Conservation (phyloP, 73 alveolate genomes). For the Paramecium sonneborni region DNA sequence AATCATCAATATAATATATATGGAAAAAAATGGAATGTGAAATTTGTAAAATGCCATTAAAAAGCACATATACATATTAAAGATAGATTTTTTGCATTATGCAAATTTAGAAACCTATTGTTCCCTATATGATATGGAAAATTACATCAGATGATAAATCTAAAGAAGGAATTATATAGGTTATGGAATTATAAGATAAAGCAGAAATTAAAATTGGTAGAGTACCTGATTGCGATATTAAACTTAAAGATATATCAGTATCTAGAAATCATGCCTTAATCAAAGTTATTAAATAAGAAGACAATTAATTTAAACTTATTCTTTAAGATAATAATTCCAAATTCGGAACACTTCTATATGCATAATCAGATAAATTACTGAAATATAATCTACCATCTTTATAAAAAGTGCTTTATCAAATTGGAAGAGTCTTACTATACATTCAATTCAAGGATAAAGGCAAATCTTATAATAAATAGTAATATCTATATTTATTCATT, state of each 20-base stretch:
- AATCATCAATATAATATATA: slow-evolving; percentile 53
- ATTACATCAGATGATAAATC: slow-evolving; percentile 52
- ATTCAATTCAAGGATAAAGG: slow-evolving; percentile 49
- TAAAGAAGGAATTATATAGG: slow-evolving; percentile 53
- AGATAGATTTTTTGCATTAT: slow-evolving; percentile 34
- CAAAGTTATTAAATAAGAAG: slow-evolving; percentile 51
- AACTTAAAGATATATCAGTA: slow-evolving; percentile 86
- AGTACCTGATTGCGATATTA: slow-evolving; percentile 84
- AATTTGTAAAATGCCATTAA: slow-evolving; percentile 71
- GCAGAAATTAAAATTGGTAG: slow-evolving; percentile 76
- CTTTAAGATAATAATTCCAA: slow-evolving; percentile 80
- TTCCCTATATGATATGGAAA: slow-evolving; percentile 60
- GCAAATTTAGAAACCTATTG: slow-evolving; percentile 54
- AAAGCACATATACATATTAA: slow-evolving; percentile 55
- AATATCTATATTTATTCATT: background rate
- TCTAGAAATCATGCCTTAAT: slow-evolving; percentile 85
- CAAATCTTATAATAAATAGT: slow-evolving; percentile 28
- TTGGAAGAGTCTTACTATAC: slow-evolving; percentile 38
- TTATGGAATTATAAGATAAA: slow-evolving; percentile 37
- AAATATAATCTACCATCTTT: background rate
- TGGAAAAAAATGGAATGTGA: slow-evolving; percentile 84
- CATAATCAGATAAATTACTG: background rate
- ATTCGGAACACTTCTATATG: slow-evolving; percentile 87
- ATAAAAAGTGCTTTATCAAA: background rate
- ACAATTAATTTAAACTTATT: background rate